phyloP scores from a whole-genome alignment of 352 stramenopile species.

The Bremia lactucae region DNA sequence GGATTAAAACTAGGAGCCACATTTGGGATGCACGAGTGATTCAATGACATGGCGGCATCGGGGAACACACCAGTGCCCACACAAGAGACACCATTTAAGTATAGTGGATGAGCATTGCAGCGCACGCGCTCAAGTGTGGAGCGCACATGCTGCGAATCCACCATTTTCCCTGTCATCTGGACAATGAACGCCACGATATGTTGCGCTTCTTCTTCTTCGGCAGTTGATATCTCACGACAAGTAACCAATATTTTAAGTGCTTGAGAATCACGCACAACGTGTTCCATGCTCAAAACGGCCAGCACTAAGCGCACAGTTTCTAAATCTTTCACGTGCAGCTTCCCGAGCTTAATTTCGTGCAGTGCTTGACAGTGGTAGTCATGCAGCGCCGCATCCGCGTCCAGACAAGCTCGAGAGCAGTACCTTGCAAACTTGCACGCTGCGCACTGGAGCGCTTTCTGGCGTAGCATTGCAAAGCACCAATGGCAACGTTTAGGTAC shows the following conservation, averaged over 20 bases:
- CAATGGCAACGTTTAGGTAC: conserved; percentile 36
- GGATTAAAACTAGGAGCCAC: conserved; percentile 42
- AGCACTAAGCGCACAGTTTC: conserved; percentile 40
- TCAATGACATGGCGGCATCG: conserved; percentile 54
- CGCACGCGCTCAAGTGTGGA: conserved; percentile 32
- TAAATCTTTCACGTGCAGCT: conserved; percentile 11
- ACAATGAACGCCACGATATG: conserved; percentile 7
- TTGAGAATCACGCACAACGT: conserved; percentile 25
- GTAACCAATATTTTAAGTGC: conserved; percentile 19
- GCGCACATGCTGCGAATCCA: conserved; percentile 20
- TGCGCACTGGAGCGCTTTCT: conserved; percentile 42
- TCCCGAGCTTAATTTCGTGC: conserved; percentile 5
- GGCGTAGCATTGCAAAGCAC: conserved; percentile 36
- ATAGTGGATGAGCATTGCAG: conserved; percentile 47
- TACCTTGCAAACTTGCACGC: conserved; percentile 42
- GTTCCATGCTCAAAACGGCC: conserved; percentile 49
- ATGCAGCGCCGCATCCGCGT: conserved; percentile 32
- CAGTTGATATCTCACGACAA: not conserved
- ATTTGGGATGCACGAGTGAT: conserved; percentile 60
- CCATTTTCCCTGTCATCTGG: conserved; percentile 1
- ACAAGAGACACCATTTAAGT: conserved; percentile 26
- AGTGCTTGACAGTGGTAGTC: conserved; percentile 38
- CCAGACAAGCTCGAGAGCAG: conserved; percentile 38
- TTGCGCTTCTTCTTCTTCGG: not conserved
- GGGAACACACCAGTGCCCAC: conserved; percentile 51